A percentile compares a stretch with the other conserved stretches of the same genome.
Evolutionary conservation across 2,329 filamentous ascomycete species (phyloP).

Genomic region (Beauveria medogensis): DNA sequence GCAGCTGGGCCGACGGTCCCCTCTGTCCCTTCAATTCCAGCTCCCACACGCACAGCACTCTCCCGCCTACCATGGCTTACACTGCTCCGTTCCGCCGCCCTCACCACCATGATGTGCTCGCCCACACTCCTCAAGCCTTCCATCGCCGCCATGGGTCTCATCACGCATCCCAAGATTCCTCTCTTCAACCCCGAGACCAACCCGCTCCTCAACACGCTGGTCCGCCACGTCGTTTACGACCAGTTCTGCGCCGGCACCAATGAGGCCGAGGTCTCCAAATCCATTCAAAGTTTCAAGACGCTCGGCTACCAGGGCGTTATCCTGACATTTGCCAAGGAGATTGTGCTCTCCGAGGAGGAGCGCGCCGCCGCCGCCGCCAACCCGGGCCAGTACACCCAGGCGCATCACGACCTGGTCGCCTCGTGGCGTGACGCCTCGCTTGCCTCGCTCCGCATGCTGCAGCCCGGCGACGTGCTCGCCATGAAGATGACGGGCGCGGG

Average conservation of each 20-base stretch:
- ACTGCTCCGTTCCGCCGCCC: conserved; percentile 18
- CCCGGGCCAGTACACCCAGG: conserved; percentile 10
- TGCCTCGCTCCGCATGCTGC: conserved; percentile 33
- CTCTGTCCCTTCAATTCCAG: background rate
- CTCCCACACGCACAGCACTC: conserved; percentile 9
- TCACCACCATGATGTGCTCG: conserved; percentile 22
- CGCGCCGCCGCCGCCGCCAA: conserved; percentile 16
- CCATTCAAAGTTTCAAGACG: conserved; percentile 34
- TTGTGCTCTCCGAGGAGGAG: conserved; percentile 23
- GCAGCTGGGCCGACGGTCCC: background rate
- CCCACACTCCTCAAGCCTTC: conserved; percentile 19
- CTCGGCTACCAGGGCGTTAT: conserved; percentile 46
- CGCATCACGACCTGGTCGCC: conserved; percentile 23
- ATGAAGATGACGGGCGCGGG: conserved; percentile 71
- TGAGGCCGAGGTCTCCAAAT: conserved; percentile 35
- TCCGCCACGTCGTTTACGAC: conserved; percentile 41
- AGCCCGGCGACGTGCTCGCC: conserved; percentile 45
- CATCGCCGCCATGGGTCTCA: conserved; percentile 17
- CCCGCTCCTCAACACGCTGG: conserved; percentile 29
- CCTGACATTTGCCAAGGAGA: conserved; percentile 44
- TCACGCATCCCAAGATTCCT: conserved; percentile 24
- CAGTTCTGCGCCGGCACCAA: conserved; percentile 50
- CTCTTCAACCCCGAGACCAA: conserved; percentile 38
- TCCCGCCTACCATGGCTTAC: conserved; percentile 17
- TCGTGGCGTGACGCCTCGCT: conserved; percentile 45